phyloP scores from a whole-genome alignment of 371 early-diverging fungal genomes.

The Mortierella sp. region DNA sequence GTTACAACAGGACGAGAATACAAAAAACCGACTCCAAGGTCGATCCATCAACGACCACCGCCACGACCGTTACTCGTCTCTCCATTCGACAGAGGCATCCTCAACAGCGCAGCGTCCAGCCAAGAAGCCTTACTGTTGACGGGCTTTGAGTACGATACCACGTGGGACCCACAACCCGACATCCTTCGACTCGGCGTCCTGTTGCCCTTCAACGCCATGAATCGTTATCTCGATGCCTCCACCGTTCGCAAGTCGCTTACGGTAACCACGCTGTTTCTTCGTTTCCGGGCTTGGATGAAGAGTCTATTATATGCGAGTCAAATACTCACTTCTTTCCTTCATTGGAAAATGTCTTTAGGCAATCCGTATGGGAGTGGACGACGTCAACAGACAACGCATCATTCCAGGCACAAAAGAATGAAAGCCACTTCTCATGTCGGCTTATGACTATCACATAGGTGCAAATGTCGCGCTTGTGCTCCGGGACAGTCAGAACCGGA shows the following conservation, averaged over 20 bases:
- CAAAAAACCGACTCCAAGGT: neutral
- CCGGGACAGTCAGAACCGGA: conserved; percentile 39
- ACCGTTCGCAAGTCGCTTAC: conserved; percentile 20
- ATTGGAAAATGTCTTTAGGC: conserved; percentile 11
- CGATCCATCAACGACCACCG: neutral
- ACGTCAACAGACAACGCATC: conserved; percentile 27
- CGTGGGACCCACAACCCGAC: conserved; percentile 24
- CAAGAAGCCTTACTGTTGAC: conserved; percentile 26
- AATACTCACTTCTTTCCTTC: neutral
- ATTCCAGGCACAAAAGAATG: conserved; percentile 31
- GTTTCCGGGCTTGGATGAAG: neutral
- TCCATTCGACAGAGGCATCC: neutral
- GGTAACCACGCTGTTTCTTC: conserved; percentile 9
- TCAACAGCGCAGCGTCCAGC: conserved; percentile 1
- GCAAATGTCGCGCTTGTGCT: conserved; percentile 33
- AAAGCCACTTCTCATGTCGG: neutral
- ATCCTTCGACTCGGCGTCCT: conserved; percentile 35
- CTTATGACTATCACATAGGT: conserved; percentile 1
- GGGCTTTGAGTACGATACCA: conserved; percentile 23
- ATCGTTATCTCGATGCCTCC: neutral
- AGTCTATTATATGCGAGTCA: neutral
- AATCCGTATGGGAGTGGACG: conserved; percentile 36
- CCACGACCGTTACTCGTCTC: neutral
- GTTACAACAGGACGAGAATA: neutral
- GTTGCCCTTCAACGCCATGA: conserved; percentile 15